Evolutionary conservation across 257 asterid genomes (phyloP).

Genomic region (Solanum sitiens): DNA sequence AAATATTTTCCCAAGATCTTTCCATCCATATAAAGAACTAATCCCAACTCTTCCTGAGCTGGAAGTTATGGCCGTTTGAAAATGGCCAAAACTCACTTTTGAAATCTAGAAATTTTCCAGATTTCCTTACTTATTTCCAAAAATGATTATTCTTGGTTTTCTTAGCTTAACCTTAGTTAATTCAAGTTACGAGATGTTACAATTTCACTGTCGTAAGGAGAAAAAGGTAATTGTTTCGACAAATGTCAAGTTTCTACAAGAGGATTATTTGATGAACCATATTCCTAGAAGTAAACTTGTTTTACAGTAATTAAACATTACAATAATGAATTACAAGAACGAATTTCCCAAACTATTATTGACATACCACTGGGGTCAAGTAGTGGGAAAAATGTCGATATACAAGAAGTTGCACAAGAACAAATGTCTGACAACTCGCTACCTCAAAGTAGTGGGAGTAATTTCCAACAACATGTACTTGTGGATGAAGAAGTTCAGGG

Average conservation of each 20-base stretch:
- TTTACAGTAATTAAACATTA: too few relatives aligned
- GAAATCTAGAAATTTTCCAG: too few relatives aligned
- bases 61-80: too few relatives aligned
- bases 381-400: not conserved
- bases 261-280: not conserved
- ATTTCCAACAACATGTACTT: not conserved
- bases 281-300: not conserved
- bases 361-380: not conserved
- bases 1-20: too few relatives aligned
- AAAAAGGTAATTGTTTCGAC: too few relatives aligned
- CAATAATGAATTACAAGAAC: not conserved
- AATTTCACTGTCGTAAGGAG: not conserved
- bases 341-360: not conserved
- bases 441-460: not conserved
- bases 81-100: too few relatives aligned
- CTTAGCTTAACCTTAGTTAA: too few relatives aligned
- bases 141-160: too few relatives aligned
- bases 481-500: not conserved
- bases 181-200: too few relatives aligned
- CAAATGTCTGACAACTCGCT: not conserved
- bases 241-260: not conserved
- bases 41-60: too few relatives aligned
- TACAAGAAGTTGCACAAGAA: not conserved
- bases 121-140: too few relatives aligned
- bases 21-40: too few relatives aligned